Evolutionary conservation across 1,284 basidiomycete genomes (phyloP).

Genomic region (Ustilago tritici): DNA sequence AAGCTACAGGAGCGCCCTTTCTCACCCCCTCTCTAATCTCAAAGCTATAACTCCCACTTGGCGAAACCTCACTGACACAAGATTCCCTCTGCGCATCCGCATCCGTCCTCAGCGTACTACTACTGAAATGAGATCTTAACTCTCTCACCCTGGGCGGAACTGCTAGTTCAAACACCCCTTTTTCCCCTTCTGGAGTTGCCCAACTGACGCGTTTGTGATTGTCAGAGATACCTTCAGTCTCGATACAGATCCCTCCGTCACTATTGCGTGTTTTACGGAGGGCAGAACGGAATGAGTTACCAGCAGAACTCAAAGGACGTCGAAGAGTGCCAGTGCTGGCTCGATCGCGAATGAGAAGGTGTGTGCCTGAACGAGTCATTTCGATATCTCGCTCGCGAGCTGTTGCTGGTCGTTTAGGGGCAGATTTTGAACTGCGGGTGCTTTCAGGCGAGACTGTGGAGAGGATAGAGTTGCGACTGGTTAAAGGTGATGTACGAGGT

Average conservation of each 20-base stretch:
- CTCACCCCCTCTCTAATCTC: slow-evolving; percentile 42
- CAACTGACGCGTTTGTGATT: neutral
- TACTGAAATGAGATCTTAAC: slow-evolving; percentile 31
- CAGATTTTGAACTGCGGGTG: neutral
- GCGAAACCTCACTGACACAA: slow-evolving; percentile 14
- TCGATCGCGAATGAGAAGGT: slow-evolving; percentile 30
- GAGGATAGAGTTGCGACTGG: neutral
- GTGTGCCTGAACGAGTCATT: slow-evolving; percentile 31
- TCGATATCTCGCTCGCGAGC: slow-evolving; percentile 28
- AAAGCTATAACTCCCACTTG: slow-evolving; percentile 37
- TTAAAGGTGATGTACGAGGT: neutral
- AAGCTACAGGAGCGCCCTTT: slow-evolving; percentile 5
- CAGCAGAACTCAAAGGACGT: slow-evolving; percentile 25
- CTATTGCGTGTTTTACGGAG: slow-evolving; percentile 10
- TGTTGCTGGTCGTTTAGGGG: slow-evolving; percentile 20
- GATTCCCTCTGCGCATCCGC: neutral
- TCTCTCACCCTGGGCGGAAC: slow-evolving; percentile 1
- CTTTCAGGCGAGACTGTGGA: neutral
- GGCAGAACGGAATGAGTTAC: slow-evolving; percentile 14
- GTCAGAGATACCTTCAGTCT: slow-evolving; percentile 28
- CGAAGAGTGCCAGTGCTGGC: slow-evolving; percentile 13
- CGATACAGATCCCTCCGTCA: slow-evolving; percentile 29
- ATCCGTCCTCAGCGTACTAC: slow-evolving; percentile 10
- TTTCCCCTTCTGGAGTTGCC: neutral
- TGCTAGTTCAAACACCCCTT: slow-evolving; percentile 6